These are phyloP conservation scores for Irpex sp. DNA, from an alignment of 1,284 basidiomycete species.

Conservation along the genomic window DNA sequence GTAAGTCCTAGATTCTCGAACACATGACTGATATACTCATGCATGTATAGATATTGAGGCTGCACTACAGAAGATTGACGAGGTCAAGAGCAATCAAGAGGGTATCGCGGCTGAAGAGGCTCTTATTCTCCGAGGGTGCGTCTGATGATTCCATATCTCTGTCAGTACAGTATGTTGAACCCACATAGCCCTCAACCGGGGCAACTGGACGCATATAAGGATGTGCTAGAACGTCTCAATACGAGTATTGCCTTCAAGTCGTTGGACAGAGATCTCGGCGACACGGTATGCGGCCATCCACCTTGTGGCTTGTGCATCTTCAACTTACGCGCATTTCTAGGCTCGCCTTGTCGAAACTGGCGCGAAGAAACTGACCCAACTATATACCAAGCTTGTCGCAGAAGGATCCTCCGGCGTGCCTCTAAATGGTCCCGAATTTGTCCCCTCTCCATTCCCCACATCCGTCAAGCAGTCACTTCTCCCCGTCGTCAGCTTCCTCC, in stretches of 20 bases:
- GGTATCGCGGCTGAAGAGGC: conserved; percentile 77
- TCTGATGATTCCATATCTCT: conserved; percentile 18
- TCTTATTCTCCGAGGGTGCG: conserved; percentile 70
- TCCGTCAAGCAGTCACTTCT: conserved; percentile 48
- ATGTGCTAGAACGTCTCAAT: conserved; percentile 71
- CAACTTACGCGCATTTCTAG: conserved; percentile 28
- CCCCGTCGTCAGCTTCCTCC: conserved; percentile 65
- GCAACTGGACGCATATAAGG: conserved; percentile 61
- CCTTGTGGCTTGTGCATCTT: neutral
- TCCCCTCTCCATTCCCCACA: conserved; percentile 50
- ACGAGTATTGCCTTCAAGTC: conserved; percentile 76
- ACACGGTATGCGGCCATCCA: conserved; percentile 45
- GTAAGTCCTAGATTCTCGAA: conserved; percentile 35
- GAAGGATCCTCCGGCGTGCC: conserved; percentile 73
- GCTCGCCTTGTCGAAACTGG: conserved; percentile 76
- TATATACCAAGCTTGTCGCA: conserved; percentile 78
- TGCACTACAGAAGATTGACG: conserved; percentile 72
- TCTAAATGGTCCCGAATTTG: conserved; percentile 56
- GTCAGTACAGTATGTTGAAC: neutral
- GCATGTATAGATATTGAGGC: conserved; percentile 65
- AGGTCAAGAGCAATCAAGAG: conserved; percentile 70
- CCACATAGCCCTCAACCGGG: conserved; percentile 59
- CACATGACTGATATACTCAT: neutral
- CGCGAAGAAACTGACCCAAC: conserved; percentile 71
- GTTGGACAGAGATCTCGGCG: conserved; percentile 50